A percentile compares a stretch with the other conserved stretches of the same genome.
Evolutionary conservation across 108 stramenopile species (phyloP).

Genomic region (Nannochloropsis gaditana): DNA sequence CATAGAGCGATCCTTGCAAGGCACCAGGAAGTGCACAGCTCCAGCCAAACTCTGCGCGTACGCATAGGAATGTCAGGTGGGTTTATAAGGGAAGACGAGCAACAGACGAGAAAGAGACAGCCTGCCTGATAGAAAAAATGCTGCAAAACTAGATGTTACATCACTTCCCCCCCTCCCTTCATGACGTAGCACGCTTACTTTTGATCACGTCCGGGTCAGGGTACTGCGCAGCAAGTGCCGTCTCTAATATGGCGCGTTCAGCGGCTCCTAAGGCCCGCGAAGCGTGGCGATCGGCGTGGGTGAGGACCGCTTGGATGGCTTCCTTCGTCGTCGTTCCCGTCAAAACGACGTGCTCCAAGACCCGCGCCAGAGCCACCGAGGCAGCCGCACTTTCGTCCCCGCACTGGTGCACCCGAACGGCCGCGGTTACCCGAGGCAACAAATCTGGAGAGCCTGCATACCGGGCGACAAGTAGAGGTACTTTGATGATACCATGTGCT

Average conservation of each 20-base stretch:
- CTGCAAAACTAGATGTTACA: too few relatives aligned
- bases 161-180: not conserved
- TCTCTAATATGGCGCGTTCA: not conserved
- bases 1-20: not conserved
- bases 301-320: not conserved
- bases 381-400: not conserved
- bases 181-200: not conserved
- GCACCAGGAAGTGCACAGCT: not conserved
- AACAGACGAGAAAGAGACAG: too few relatives aligned
- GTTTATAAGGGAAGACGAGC: too few relatives aligned
- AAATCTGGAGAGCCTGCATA: not conserved
- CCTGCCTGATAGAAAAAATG: too few relatives aligned
- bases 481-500: not conserved
- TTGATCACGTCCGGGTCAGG: not conserved
- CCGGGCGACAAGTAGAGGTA: not conserved
- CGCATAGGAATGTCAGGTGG: too few relatives aligned
- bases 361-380: not conserved
- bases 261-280: not conserved
- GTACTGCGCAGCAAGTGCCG: not conserved
- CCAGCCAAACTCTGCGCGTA: not conserved
- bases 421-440: not conserved
- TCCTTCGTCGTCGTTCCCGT: not conserved
- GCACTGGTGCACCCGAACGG: not conserved
- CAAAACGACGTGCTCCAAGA: not conserved
- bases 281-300: not conserved